Base-by-base conservation (phyloP, 1,284 basidiomycete genomes). In the Mycena sp. region DNA sequence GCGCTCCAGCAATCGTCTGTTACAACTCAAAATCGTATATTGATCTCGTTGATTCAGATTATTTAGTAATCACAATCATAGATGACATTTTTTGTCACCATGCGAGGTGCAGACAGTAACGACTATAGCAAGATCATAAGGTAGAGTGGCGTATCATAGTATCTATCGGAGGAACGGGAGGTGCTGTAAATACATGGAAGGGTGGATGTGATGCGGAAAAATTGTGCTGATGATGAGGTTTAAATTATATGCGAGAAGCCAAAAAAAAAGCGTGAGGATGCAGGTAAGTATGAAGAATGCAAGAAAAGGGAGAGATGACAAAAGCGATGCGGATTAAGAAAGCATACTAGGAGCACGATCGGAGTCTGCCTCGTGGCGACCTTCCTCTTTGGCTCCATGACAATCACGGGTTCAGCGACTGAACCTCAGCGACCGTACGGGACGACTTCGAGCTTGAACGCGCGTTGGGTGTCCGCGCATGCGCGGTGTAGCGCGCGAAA, bases 371-470 rank as follows among this genome's bases (percentile, higher is more conserved):
- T 62, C 60, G 52, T 50, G 64, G 58, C 53, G 21, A 11, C 9
- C 56, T 63, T 54, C 59, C 45, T 61, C 58, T 65, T 61, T 58
- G 29, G 44, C 49, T 63, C 58, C 55, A 58, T 53, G 44, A 53
- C 56, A 23, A 17, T 17, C 49, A 29, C 25, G 12, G 30, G 12
- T 51, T 51, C 6, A 19, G n/a, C 28, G 19, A 32, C 21, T 19
- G 58, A 49, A 59, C 38, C 50, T 80, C 72, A 82, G 58, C 70
- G 77, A 62, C 74, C 74, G 68, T 80, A 76, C 65, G 83, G 79
- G 58, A 83, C 54, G 63, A 83, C 74, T 69, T 92, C 88, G 65
- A 92, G 85, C 72, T 89, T 91, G 83, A 86, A 93, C 23, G 91
- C 85, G 21, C 86, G 82, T 67, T 85, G 82, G 55, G 84, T 87